Percentiles rank a stretch among this genome's conserved stretches.
Evolutionary conservation across 805 yeast genomes (phyloP).

Genomic region (Candida gorgasii): DNA sequence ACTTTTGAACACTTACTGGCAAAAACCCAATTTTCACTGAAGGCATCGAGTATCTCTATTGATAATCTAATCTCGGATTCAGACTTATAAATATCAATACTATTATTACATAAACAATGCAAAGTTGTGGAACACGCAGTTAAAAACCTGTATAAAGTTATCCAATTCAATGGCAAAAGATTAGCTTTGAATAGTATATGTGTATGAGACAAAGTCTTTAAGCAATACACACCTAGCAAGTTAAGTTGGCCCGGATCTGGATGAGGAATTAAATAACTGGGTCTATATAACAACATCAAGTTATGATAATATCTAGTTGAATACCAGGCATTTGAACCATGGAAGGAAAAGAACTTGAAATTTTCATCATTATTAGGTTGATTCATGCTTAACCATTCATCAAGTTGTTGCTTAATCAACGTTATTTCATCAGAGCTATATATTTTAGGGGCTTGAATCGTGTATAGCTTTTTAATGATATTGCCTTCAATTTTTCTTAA

Average conservation of each 20-base stretch:
- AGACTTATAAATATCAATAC: slow-evolving; percentile 46
- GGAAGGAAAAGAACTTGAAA: slow-evolving; percentile 32
- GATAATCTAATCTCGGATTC: slow-evolving; percentile 48
- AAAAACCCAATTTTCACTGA: slow-evolving; percentile 48
- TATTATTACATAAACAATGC: slow-evolving; percentile 48
- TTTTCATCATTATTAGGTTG: slow-evolving; percentile 34
- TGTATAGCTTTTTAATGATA: slow-evolving; percentile 47
- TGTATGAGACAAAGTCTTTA: slow-evolving; percentile 47
- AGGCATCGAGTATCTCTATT: slow-evolving; percentile 47
- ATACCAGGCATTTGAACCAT: slow-evolving; percentile 34
- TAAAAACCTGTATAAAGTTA: slow-evolving; percentile 46
- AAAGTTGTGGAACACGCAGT: slow-evolving; percentile 49
- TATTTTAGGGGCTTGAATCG: slow-evolving; percentile 37
- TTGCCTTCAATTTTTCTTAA: slow-evolving; percentile 49
- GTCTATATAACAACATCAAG: slow-evolving; percentile 48
- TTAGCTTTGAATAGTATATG: slow-evolving; percentile 46
- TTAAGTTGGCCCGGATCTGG: slow-evolving; percentile 42
- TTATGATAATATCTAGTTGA: slow-evolving; percentile 47
- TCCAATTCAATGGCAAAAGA: slow-evolving; percentile 51
- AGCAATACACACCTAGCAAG: slow-evolving; percentile 45
- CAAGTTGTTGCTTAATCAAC: slow-evolving; percentile 13
- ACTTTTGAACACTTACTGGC: slow-evolving; percentile 47
- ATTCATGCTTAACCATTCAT: slow-evolving; percentile 31
- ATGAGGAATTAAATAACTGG: slow-evolving; percentile 48
- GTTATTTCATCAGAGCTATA: slow-evolving; percentile 12